Percentiles rank a stretch among this genome's conserved stretches.
These are phyloP conservation scores for Postia placenta DNA, from an alignment of 768 basidiomycete species.

Conservation along the genomic window DNA sequence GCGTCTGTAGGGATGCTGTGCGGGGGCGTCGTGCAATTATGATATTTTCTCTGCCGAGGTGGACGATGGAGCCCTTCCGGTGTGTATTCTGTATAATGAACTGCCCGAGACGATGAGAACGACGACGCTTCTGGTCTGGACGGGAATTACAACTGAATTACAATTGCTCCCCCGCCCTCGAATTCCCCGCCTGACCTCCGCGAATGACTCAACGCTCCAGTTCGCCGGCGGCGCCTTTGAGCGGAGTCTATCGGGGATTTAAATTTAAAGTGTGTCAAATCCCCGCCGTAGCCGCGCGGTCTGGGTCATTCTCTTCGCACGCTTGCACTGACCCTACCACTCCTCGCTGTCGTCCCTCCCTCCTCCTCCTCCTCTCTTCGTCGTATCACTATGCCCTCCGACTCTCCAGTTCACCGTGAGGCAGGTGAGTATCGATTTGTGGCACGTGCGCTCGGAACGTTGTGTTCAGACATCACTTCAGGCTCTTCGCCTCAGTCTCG, in stretches of 20 bases:
- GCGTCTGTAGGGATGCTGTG: constrained; percentile 10
- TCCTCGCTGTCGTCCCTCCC: constrained; percentile 24
- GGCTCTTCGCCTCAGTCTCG: constrained; percentile 63
- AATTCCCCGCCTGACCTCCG: neutral
- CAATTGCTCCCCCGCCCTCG: neutral
- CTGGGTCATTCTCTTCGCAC: constrained; percentile 11
- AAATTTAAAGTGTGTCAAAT: neutral
- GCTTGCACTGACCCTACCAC: constrained; percentile 15
- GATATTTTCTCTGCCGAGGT: constrained; percentile 22
- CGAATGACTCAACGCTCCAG: neutral
- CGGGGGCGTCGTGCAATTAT: constrained; percentile 25
- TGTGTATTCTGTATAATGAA: constrained; percentile 4
- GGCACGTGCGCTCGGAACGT: constrained; percentile 7
- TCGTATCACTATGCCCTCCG: constrained; percentile 57
- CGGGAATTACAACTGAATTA: too few relatives aligned
- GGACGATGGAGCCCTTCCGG: constrained; percentile 14
- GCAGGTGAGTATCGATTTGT: constrained; percentile 39
- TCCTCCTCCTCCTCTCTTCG: constrained; percentile 27
- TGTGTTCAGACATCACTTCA: too few relatives aligned
- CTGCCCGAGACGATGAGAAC: neutral
- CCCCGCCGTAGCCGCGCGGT: constrained; percentile 5
- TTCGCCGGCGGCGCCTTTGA: neutral
- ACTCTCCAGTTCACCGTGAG: constrained; percentile 48
- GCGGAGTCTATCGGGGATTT: neutral
- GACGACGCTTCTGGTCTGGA: too few relatives aligned